Conservation (phyloP, 352 stramenopile species). For the Elongisporangium prolatum region DNA sequence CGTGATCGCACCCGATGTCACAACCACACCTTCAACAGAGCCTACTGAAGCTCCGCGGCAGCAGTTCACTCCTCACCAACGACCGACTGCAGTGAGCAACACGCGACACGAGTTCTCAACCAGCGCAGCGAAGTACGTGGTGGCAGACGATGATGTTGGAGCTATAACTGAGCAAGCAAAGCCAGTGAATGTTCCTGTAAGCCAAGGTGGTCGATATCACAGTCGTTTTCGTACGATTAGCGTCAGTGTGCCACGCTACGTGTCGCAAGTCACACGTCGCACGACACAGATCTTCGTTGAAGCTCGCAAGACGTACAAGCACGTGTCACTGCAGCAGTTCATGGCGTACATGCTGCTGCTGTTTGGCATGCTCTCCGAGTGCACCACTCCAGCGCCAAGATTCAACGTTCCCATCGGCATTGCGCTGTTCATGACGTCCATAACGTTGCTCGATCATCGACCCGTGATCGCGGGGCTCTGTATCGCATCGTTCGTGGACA, state of each 20-base stretch:
- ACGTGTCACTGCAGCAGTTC: conserved; percentile 49
- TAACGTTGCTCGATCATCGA: conserved; percentile 35
- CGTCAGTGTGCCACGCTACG: no score
- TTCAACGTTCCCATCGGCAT: conserved; percentile 74
- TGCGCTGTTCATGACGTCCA: conserved; percentile 32
- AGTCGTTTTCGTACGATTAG: no score
- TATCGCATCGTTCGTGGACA: conserved; percentile 40
- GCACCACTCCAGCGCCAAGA: conserved; percentile 47
- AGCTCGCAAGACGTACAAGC: conserved; percentile 15
- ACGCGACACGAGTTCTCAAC: no score
- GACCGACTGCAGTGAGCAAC: no score
- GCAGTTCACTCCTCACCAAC: no score
- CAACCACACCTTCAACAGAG: conserved; percentile 4
- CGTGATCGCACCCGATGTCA: conserved; percentile 30
- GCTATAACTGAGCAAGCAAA: no score
- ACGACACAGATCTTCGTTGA: not conserved
- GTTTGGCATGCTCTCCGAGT: conserved; percentile 56
- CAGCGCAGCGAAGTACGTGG: no score
- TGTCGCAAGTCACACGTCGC: no score
- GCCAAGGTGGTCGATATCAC: no score
- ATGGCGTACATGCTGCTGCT: conserved; percentile 53
- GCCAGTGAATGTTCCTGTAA: no score
- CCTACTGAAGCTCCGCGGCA: no score
- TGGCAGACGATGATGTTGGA: no score
- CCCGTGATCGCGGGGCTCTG: conserved; percentile 48